Percentiles rank a stretch among this genome's conserved stretches.
These are phyloP conservation scores for Stenocarpella maydis DNA, from an alignment of 2,329 filamentous ascomycete species.

Conservation along the genomic window DNA sequence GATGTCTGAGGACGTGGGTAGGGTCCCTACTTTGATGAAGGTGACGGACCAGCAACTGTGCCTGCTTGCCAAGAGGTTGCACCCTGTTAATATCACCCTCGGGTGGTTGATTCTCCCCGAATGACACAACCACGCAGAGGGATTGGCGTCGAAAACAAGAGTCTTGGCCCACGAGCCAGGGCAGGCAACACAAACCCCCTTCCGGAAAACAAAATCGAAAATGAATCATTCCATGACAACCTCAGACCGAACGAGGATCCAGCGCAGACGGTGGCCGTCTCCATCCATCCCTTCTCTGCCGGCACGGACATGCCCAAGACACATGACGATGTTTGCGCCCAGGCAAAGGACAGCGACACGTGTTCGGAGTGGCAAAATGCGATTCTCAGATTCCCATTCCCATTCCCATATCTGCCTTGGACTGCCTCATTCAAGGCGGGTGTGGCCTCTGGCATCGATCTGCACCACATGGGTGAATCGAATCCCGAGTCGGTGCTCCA, in stretches of 20 bases:
- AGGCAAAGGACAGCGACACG: not conserved
- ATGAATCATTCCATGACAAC: not conserved
- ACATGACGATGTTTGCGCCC: not conserved
- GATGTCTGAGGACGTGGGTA: not conserved
- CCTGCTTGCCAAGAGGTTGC: not conserved
- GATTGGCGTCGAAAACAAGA: slow-evolving; percentile 13
- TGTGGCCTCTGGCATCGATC: slow-evolving; percentile 2
- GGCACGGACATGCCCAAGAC: not conserved
- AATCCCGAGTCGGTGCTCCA: slow-evolving; percentile 12
- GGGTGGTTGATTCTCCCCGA: not conserved
- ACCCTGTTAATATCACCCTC: slow-evolving; percentile 1
- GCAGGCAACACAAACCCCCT: not conserved
- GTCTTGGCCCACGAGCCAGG: not conserved
- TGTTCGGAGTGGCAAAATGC: not conserved
- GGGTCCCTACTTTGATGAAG: not conserved
- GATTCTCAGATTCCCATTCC: slow-evolving; percentile 17
- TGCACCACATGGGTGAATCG: slow-evolving; percentile 1
- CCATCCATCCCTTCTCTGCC: not conserved
- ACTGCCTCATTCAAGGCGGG: not conserved
- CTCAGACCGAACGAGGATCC: not conserved
- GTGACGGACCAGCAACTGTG: not conserved
- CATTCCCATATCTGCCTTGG: slow-evolving; percentile 1
- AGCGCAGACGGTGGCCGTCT: not conserved
- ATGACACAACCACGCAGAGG: slow-evolving; percentile 5
- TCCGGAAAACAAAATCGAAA: not conserved